Conservation (phyloP, 257 asterid species). For the Dorcoceras hygrometricum region DNA sequence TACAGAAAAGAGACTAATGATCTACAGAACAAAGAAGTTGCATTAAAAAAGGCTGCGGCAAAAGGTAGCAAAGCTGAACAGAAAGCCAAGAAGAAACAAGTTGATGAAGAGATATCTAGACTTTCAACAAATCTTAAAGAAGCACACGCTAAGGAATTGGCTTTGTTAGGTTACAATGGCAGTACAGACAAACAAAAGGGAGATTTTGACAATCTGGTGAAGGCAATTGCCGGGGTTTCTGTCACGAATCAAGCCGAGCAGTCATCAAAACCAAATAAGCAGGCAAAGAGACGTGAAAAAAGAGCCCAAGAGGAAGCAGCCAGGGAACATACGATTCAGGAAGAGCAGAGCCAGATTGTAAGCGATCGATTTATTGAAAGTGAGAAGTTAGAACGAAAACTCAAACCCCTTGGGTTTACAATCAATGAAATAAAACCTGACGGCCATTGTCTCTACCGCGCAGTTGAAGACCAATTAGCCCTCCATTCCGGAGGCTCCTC, state of each 20-base stretch:
- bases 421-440: constrained; percentile 86
- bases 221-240: constrained; percentile 89
- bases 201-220: constrained; percentile 65
- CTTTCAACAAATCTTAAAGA: constrained; percentile 71
- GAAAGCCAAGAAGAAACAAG: constrained; percentile 96
- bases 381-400: constrained; percentile 62
- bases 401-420: constrained; percentile 76
- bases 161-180: constrained; percentile 61
- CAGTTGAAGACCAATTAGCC: constrained; percentile 86
- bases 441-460: constrained; percentile 95
- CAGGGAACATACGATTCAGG: constrained; percentile 84
- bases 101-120: constrained; percentile 74
- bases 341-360: constrained; percentile 75
- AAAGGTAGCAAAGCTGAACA: constrained; percentile 99
- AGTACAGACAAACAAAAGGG: constrained; percentile 42
- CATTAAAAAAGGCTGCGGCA: constrained; percentile 85
- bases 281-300: constrained; percentile 71
- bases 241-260: constrained; percentile 51
- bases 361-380: constrained; percentile 64
- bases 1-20: constrained; percentile 81
- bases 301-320: constrained; percentile 93
- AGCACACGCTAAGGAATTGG: constrained; percentile 67
- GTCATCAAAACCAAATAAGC: constrained; percentile 64
- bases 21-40: constrained; percentile 78
- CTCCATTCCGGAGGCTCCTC: constrained; percentile 59